phyloP scores from a whole-genome alignment of 2,329 filamentous ascomycete genomes.

The Ilyonectria mors-panacis region DNA sequence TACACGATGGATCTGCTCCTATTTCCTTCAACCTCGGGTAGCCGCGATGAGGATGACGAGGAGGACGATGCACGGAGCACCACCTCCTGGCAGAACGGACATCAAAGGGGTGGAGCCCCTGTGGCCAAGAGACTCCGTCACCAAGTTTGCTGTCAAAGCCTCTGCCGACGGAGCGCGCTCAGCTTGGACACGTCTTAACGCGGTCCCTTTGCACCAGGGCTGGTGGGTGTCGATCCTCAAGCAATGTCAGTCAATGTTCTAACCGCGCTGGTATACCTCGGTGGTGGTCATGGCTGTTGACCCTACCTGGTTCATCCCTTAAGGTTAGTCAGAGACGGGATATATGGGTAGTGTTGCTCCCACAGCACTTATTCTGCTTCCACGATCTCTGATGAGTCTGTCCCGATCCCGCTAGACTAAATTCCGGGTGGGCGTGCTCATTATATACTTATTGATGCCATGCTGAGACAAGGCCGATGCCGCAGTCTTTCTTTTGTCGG shows the following conservation, averaged over 20 bases:
- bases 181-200: constrained; percentile 16
- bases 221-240: constrained; percentile 12
- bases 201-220: constrained; percentile 18
- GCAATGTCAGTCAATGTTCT: constrained; percentile 23
- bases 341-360: constrained; percentile 11
- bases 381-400: constrained; percentile 12
- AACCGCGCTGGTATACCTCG: constrained; percentile 16
- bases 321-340: constrained; percentile 2
- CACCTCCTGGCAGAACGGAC: constrained; percentile 5
- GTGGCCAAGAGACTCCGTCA: background rate
- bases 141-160: constrained; percentile 17
- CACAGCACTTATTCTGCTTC: background rate
- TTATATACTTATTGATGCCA: constrained; percentile 20
- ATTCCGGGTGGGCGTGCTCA: constrained; percentile 15
- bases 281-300: constrained; percentile 17
- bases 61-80: constrained; percentile 10
- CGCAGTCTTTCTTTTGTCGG: constrained; percentile 18
- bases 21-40: constrained; percentile 20
- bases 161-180: constrained; percentile 4
- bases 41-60: constrained; percentile 17
- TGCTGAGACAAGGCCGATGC: constrained; percentile 1
- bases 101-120: constrained; percentile 10
- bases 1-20: constrained; percentile 7
- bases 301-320: background rate
- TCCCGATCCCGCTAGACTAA: background rate